Percentiles rank a stretch among this genome's conserved stretches.
Evolutionary conservation across 225 moss, liverwort and hornwort species (phyloP).

Genomic region (Sphagnum tenellum): DNA sequence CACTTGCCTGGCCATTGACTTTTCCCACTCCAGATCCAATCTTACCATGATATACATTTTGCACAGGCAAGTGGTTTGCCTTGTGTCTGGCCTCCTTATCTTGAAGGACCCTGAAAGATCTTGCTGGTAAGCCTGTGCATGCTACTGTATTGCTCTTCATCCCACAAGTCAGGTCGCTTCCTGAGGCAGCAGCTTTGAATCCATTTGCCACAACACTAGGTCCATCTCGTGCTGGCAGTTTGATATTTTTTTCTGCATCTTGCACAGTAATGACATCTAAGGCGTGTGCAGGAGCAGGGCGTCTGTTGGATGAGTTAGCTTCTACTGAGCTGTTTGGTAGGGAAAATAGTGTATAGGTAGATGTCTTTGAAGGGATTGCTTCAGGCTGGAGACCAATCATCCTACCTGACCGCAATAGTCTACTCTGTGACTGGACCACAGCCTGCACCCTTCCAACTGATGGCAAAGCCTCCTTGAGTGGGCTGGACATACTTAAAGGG

Average conservation of each 20-base stretch:
- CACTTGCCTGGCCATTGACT: slow-evolving; percentile 10
- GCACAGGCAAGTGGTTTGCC: background rate
- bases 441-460: slow-evolving; percentile 5
- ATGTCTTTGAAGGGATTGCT: slow-evolving; percentile 5
- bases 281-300: slow-evolving; percentile 3
- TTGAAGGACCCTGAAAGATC: background rate
- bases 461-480: no score
- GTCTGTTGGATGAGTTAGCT: background rate
- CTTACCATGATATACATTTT: background rate
- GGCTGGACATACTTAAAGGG: background rate
- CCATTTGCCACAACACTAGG: slow-evolving; percentile 14
- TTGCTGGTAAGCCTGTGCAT: slow-evolving; percentile 14
- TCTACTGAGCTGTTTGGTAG: background rate
- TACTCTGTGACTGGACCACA: slow-evolving; percentile 9
- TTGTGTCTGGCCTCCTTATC: slow-evolving; percentile 1
- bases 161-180: slow-evolving; percentile 13
- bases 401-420: slow-evolving; percentile 19
- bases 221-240: slow-evolving; percentile 8
- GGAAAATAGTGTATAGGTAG: background rate
- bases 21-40: background rate
- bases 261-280: slow-evolving; percentile 13
- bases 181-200: slow-evolving; percentile 21
- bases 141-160: slow-evolving; percentile 19
- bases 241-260: slow-evolving; percentile 10
- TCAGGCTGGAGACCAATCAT: slow-evolving; percentile 7